Evolutionary conservation across 2,329 filamentous ascomycete species (phyloP), one percentile per base, ranked within the genome.

Genomic region (Fusarium sp.): DNA sequence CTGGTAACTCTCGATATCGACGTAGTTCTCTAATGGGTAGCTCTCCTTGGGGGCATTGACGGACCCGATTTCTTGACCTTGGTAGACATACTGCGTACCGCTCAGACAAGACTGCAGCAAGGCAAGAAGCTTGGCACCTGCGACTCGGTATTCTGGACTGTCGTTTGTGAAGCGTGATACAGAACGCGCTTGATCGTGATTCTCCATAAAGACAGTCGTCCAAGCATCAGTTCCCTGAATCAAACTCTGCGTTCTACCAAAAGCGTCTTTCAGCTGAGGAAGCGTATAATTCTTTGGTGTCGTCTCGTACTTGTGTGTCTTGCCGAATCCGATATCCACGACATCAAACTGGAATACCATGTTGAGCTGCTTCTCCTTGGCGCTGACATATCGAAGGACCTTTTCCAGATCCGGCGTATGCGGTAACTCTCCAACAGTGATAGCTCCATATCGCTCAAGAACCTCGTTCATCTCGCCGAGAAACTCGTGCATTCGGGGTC

Each of bases 281-380:
- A 90, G 82, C 13, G 80, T 83, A 79, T 83, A 90, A 47, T 82
- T 84, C 39, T 74, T 79, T 0, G 78, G 79, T 13, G 83, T 82
- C 41, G 87, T 89, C 63, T 89, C 86, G 76, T 89, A 88, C 70
- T 87, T 88, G 55, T 87, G 82, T 1, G 85, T 80, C 76, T 83
- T 79, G 63, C 88, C 87, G 61, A 86, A 84, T 11, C 88, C 91
- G 22, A 92, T 83, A 76, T 91, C 87, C 13, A 93, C 90, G 17
- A 91, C 86, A 73, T 90, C 89, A 70, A 91, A 91, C 73, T 90
- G 89, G 80, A 93, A 93, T 4, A 92, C 89, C 91, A 93, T 93
- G 78, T 90, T 88, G 55, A 93, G 82, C 79, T 92, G 88, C 66
- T 87, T 86, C 63, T 89, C 87, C 35, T 85, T 81, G 1, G 88